Conservation (phyloP, 2,329 filamentous ascomycete species). For the Penicillium sp. region DNA sequence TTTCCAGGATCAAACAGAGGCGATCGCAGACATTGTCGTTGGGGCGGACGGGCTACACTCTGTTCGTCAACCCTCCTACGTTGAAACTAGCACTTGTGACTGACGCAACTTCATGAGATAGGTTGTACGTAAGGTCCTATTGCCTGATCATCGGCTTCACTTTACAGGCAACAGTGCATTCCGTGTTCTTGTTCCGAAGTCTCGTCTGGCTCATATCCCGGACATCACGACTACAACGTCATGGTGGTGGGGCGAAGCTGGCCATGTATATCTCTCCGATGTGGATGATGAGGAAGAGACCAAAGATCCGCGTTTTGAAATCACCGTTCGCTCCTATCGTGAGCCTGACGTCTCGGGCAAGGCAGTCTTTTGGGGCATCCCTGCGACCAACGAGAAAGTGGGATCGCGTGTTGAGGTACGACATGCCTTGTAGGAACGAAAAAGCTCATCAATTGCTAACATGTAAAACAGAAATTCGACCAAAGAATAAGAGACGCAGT, state of each 20-base stretch:
- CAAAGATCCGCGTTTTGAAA: conserved; percentile 40
- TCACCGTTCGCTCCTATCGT: conserved; percentile 34
- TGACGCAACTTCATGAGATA: conserved; percentile 12
- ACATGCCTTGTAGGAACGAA: not conserved
- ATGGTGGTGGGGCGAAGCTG: conserved; percentile 48
- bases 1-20: conserved; percentile 50
- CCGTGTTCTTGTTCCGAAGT: conserved; percentile 45
- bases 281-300: conserved; percentile 36
- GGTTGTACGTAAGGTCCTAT: conserved; percentile 46
- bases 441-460: not conserved
- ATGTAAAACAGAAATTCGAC: conserved; percentile 40
- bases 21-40: conserved; percentile 48
- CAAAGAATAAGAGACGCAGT: conserved; percentile 44
- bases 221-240: conserved; percentile 36
- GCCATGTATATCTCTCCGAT: conserved; percentile 46
- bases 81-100: not conserved
- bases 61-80: conserved; percentile 27
- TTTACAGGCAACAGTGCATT: conserved; percentile 54
- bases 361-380: conserved; percentile 19
- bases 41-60: conserved; percentile 57
- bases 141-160: conserved; percentile 46
- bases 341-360: conserved; percentile 13
- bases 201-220: conserved; percentile 34
- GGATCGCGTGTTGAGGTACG: conserved; percentile 29
- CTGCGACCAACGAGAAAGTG: conserved; percentile 17